Conservation (phyloP, 345 rosid genomes). For the Gynandropsis gynandra region DNA sequence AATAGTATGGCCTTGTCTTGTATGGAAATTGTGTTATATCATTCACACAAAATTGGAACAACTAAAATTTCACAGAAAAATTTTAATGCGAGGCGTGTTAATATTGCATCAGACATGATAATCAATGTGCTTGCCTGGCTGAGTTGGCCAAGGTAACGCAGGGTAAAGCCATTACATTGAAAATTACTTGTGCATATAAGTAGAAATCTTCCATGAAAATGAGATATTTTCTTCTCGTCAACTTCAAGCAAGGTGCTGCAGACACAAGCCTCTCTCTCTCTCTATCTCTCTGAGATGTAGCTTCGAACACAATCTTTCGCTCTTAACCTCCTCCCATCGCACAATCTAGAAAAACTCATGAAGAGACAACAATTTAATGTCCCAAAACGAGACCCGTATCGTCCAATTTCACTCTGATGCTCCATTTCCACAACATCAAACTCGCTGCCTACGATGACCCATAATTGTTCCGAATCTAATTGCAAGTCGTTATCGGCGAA, state of each 20-base stretch:
- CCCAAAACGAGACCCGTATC: conserved; percentile 31
- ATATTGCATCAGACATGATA: too few species aligned
- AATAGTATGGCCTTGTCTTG: too few species aligned
- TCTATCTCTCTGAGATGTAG: conserved; percentile 30
- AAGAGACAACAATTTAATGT: conserved; percentile 27
- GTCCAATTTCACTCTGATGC: conserved; percentile 39
- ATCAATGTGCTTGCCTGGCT: too few species aligned
- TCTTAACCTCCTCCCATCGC: conserved; percentile 32
- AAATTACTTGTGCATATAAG: too few species aligned
- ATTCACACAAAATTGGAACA: too few species aligned
- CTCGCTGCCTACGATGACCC: conserved; percentile 23
- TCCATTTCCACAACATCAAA: conserved; percentile 46
- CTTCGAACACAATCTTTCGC: conserved; percentile 52
- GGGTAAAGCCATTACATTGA: too few species aligned
- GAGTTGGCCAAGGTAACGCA: too few species aligned
- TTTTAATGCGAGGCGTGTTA: too few species aligned
- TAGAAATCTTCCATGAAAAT: too few species aligned
- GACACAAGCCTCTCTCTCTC: conserved; percentile 3
- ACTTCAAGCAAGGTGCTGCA: not conserved
- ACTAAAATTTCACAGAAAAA: too few species aligned
- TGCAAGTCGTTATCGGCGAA: conserved; percentile 79
- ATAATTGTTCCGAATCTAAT: conserved; percentile 19
- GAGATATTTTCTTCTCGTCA: conserved; percentile 18
- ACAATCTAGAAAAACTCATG: conserved; percentile 27
- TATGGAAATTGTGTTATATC: too few species aligned